Conservation (phyloP, 2,329 filamentous ascomycete genomes). For the Aspergillus uvarum region DNA sequence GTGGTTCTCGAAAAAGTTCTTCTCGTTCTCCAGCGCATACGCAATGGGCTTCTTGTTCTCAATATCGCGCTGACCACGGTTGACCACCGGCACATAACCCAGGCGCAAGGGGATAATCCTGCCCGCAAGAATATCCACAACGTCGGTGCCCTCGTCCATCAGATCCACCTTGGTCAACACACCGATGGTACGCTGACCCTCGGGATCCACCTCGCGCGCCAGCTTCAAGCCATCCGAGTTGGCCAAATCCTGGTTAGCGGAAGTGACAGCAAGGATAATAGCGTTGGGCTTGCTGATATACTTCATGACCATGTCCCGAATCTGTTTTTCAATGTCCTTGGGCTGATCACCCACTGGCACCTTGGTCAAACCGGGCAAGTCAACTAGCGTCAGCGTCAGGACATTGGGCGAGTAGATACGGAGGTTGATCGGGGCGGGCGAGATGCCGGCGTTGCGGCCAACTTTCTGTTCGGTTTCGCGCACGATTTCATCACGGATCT, state of each 20-base stretch:
- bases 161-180: conserved; percentile 98
- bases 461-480: conserved; percentile 96
- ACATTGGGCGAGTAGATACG: conserved; percentile 98
- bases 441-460: conserved; percentile 93
- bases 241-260: conserved; percentile 95
- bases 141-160: conserved; percentile 98
- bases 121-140: conserved; percentile 96
- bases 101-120: conserved; percentile 93
- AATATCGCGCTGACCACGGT: conserved; percentile 95
- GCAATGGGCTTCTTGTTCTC: conserved; percentile 97
- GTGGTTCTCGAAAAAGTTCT: conserved; percentile 97
- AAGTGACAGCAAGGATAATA: conserved; percentile 93
- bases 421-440: conserved; percentile 92
- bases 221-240: conserved; percentile 98
- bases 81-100: conserved; percentile 96
- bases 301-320: conserved; percentile 96
- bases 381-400: conserved; percentile 91
- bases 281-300: conserved; percentile 98
- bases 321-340: conserved; percentile 93
- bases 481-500: conserved; percentile 96
- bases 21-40: conserved; percentile 87
- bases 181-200: conserved; percentile 96
- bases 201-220: conserved; percentile 92
- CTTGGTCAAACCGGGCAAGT: conserved; percentile 93
- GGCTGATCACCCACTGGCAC: conserved; percentile 96